phyloP scores from a whole-genome alignment of 176 grass and related monocot genomes.

The Leersia perrieri region DNA sequence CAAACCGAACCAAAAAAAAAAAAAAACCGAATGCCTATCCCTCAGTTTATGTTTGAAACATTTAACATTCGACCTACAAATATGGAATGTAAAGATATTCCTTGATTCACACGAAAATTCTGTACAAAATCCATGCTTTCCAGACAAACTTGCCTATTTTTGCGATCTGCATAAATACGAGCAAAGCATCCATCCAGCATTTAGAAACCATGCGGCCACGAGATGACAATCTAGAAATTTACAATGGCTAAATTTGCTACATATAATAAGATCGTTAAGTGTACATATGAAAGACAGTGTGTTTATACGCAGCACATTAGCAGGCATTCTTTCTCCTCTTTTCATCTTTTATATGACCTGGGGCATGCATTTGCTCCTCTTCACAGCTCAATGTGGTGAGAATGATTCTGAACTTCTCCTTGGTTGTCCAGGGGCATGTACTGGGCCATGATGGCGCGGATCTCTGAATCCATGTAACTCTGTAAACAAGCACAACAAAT shows the following conservation, averaged over 20 bases:
- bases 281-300: neutral
- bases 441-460: conserved; percentile 86
- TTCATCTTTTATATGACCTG: neutral
- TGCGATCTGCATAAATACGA: neutral
- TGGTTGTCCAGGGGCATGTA: conserved; percentile 87
- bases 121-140: neutral
- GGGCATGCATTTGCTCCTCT: neutral
- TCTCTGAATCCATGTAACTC: conserved; percentile 93
- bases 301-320: neutral
- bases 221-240: too few species aligned
- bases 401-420: conserved; percentile 52
- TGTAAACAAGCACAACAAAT: conserved; percentile 16
- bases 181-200: neutral
- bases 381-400: conserved; percentile 61
- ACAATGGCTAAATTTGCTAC: too few species aligned
- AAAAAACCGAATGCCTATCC: too few species aligned
- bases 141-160: neutral
- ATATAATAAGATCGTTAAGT: neutral
- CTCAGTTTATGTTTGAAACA: neutral
- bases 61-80: neutral
- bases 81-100: neutral
- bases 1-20: too few species aligned
- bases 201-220: neutral
- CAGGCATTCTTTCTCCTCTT: neutral
- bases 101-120: neutral